Evolutionary conservation across 371 early-diverging fungal species (phyloP).

Genomic region (Enterospora canceri): DNA sequence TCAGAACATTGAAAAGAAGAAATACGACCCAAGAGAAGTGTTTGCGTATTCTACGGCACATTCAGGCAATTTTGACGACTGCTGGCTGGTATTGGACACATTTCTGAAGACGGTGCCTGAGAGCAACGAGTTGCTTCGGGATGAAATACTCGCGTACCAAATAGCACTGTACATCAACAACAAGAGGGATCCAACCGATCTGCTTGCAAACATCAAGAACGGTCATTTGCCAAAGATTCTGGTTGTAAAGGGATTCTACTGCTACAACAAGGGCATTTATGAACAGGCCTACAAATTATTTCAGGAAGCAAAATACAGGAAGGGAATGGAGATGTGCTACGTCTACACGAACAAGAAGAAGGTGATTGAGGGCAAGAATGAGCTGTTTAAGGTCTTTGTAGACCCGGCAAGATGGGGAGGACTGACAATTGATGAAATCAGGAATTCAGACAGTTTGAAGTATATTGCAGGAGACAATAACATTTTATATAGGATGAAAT

Average conservation of each 20-base stretch:
- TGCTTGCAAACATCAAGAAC: background rate
- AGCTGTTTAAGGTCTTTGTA: too few species aligned
- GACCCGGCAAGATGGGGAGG: too few species aligned
- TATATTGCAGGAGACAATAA: background rate
- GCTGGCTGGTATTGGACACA: too few species aligned
- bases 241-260: slow-evolving; percentile 28
- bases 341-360: background rate
- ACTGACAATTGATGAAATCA: too few species aligned
- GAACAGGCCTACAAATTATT: slow-evolving; percentile 26
- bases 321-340: slow-evolving; percentile 34
- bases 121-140: too few species aligned
- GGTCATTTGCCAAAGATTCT: slow-evolving; percentile 3
- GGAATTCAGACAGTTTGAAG: background rate
- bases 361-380: background rate
- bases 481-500: slow-evolving; percentile 18
- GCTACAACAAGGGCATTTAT: slow-evolving; percentile 13
- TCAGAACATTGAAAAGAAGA: too few species aligned
- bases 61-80: too few species aligned
- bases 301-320: slow-evolving; percentile 15
- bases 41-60: too few species aligned
- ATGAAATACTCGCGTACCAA: background rate
- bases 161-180: background rate
- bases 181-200: background rate
- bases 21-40: too few species aligned
- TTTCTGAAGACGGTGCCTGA: too few species aligned